Evolutionary conservation across 2,329 filamentous ascomycete species (phyloP).

Genomic region (Aspergillus oerlinghausenensis): DNA sequence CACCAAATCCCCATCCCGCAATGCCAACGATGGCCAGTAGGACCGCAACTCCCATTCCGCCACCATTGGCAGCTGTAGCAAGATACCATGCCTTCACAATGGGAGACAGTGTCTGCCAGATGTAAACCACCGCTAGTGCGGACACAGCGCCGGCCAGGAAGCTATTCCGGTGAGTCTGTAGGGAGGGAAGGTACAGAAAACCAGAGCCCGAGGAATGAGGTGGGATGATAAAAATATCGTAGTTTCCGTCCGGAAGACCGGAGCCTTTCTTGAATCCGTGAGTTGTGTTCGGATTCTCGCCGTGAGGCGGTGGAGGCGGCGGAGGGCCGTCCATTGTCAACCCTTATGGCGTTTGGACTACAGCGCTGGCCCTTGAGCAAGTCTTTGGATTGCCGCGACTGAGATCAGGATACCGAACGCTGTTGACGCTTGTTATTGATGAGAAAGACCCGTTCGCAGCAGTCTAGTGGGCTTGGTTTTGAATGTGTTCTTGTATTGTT

Average conservation of each 20-base stretch:
- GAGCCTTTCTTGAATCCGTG: conserved; percentile 28
- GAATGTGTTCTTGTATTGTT: not conserved
- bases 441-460: not conserved
- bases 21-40: conserved; percentile 69
- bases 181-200: conserved; percentile 89
- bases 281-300: conserved; percentile 29
- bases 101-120: conserved; percentile 71
- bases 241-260: conserved; percentile 80
- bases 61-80: conserved; percentile 65
- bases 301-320: conserved; percentile 70
- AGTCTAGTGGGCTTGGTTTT: not conserved
- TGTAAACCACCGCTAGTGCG: conserved; percentile 65
- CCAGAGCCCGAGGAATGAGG: conserved; percentile 84
- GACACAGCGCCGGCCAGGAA: conserved; percentile 82
- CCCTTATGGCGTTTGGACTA: not conserved
- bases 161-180: conserved; percentile 81
- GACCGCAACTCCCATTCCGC: conserved; percentile 67
- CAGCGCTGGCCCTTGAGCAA: not conserved
- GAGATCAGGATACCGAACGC: not conserved
- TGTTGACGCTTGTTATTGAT: not conserved
- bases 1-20: conserved; percentile 71
- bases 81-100: conserved; percentile 69
- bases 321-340: conserved; percentile 39
- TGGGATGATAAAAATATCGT: conserved; percentile 96
- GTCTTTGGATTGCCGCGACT: not conserved